Conservation (phyloP, 495 filamentous ascomycete species). For the Trichoderma virens region DNA sequence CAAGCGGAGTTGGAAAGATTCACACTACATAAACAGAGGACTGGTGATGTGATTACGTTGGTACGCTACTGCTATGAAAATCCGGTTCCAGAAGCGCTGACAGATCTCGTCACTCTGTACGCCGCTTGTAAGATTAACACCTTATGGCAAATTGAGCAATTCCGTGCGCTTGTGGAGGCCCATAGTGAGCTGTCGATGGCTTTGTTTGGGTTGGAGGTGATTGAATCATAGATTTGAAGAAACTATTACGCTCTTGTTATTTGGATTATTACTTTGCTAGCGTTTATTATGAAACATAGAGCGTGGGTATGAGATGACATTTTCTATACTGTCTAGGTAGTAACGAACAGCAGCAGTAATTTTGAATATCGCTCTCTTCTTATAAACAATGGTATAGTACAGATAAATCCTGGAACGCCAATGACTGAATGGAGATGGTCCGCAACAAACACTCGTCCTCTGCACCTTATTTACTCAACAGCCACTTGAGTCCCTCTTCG, state of each 20-base stretch:
- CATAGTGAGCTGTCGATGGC: background rate
- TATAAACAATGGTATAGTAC: background rate
- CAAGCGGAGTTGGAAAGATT: background rate
- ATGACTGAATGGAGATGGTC: background rate
- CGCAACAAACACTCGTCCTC: background rate
- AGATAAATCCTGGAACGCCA: background rate
- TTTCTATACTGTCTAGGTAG: too few species aligned
- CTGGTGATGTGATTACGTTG: background rate
- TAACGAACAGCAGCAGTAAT: too few species aligned
- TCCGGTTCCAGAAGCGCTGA: conserved; percentile 2
- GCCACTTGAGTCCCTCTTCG: conserved; percentile 13
- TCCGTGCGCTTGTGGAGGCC: conserved; percentile 4
- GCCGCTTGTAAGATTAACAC: conserved; percentile 1
- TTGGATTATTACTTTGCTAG: too few species aligned
- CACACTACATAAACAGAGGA: background rate
- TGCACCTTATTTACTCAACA: conserved; percentile 5
- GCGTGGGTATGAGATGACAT: too few species aligned
- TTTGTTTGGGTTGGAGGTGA: background rate
- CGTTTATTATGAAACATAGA: too few species aligned
- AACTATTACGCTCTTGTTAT: too few species aligned
- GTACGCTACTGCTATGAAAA: conserved; percentile 9
- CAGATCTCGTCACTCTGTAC: conserved; percentile 3
- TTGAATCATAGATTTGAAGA: background rate
- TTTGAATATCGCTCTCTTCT: too few species aligned
- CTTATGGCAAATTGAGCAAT: conserved; percentile 1